Conservation (phyloP, 2,329 filamentous ascomycete species). For the Penicillium italicum region DNA sequence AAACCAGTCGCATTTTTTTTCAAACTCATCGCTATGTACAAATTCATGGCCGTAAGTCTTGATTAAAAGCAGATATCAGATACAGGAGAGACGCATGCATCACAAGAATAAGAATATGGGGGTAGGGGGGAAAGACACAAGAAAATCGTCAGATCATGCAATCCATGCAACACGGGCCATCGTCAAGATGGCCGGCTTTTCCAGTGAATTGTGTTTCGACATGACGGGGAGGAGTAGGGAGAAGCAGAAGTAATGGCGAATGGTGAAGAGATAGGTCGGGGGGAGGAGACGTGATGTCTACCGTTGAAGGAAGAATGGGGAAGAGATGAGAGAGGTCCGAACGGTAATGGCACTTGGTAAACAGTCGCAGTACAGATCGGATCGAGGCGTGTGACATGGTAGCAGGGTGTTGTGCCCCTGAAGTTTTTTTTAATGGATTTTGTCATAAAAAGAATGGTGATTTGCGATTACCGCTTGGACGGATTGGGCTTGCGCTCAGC, state of each 20-base stretch:
- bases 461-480: slow-evolving; percentile 7
- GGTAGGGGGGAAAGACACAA: neutral
- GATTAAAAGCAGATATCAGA: slow-evolving; percentile 25
- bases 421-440: neutral
- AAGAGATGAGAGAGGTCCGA: neutral
- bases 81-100: slow-evolving; percentile 18
- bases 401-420: neutral
- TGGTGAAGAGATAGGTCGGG: neutral
- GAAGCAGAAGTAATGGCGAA: neutral
- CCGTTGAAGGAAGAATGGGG: neutral
- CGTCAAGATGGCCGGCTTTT: slow-evolving; percentile 20
- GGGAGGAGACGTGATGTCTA: neutral
- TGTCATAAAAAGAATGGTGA: neutral
- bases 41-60: slow-evolving; percentile 20
- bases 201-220: slow-evolving; percentile 7
- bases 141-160: slow-evolving; percentile 20
- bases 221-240: slow-evolving; percentile 18
- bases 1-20: slow-evolving; percentile 18
- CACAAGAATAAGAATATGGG: slow-evolving; percentile 14
- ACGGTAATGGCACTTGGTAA: neutral
- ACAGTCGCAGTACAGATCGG: neutral
- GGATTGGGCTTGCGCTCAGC: slow-evolving; percentile 23
- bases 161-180: slow-evolving; percentile 16
- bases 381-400: neutral
- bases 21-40: slow-evolving; percentile 21